Evolutionary conservation across 108 stramenopile species (phyloP).

Genomic region (Conticribra weissflogii): DNA sequence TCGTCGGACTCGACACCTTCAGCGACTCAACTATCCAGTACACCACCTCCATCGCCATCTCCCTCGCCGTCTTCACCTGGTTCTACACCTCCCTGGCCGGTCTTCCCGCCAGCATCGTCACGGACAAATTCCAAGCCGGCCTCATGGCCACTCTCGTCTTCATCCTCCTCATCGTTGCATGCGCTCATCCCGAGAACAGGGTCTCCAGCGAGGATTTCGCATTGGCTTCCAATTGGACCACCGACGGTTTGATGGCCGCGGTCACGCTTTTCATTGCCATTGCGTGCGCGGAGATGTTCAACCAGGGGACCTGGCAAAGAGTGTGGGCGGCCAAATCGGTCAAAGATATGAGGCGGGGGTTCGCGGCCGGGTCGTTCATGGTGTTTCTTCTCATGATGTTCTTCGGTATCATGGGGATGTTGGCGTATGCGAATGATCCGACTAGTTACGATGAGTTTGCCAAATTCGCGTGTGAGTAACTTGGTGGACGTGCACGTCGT

Average conservation of each 20-base stretch:
- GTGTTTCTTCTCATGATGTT: conserved; percentile 83
- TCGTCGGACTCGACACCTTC: conserved; percentile 37
- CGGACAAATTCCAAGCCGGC: conserved; percentile 78
- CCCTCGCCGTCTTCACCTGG: conserved; percentile 62
- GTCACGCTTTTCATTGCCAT: conserved; percentile 75
- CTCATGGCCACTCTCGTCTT: conserved; percentile 65
- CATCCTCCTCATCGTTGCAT: conserved; percentile 66
- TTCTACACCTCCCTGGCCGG: conserved; percentile 74
- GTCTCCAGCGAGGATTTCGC: conserved; percentile 63
- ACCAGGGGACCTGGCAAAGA: conserved; percentile 77
- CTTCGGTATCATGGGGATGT: conserved; percentile 87
- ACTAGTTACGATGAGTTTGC: conserved; percentile 58
- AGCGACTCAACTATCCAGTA: conserved; percentile 32
- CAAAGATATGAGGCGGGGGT: conserved; percentile 61
- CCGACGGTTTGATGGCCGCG: conserved; percentile 65
- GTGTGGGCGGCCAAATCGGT: conserved; percentile 79
- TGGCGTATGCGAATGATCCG: conserved; percentile 78
- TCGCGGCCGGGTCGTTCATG: conserved; percentile 53
- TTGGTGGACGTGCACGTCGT: background rate
- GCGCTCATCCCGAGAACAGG: conserved; percentile 53
- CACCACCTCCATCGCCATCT: conserved; percentile 59
- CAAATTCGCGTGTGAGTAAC: conserved; percentile 57
- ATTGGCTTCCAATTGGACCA: conserved; percentile 67
- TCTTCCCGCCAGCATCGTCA: conserved; percentile 72
- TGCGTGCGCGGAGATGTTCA: conserved; percentile 75